Evolutionary conservation across 1,284 basidiomycete genomes (phyloP).

Genomic region (Cryptococcus sp.): DNA sequence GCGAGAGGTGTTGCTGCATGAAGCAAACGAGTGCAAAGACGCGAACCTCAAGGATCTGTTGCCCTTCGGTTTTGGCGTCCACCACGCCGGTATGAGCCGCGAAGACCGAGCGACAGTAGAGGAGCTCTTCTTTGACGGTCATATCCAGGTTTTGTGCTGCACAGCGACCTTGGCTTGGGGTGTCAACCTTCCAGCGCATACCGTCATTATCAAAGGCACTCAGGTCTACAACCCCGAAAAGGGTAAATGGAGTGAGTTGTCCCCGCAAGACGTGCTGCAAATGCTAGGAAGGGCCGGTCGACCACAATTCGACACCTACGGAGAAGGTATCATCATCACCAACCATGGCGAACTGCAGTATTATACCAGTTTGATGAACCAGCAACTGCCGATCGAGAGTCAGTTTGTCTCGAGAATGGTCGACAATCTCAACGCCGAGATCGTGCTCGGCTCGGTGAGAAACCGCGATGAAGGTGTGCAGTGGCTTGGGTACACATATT

Average conservation of each 20-base stretch:
- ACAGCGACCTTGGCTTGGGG: constrained; percentile 99
- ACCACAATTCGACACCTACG: constrained; percentile 95
- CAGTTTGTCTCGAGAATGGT: constrained; percentile 91
- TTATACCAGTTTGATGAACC: constrained; percentile 89
- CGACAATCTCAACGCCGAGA: constrained; percentile 97
- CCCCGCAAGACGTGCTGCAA: constrained; percentile 94
- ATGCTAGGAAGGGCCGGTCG: constrained; percentile 98
- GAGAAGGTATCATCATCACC: constrained; percentile 98
- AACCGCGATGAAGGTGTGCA: constrained; percentile 97
- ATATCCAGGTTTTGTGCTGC: constrained; percentile 92
- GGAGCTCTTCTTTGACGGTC: constrained; percentile 89
- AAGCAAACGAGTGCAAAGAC: constrained; percentile 82
- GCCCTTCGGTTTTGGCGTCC: constrained; percentile 96
- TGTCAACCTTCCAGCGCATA: constrained; percentile 96
- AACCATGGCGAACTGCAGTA: constrained; percentile 97
- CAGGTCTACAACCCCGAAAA: constrained; percentile 99
- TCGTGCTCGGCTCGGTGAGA: constrained; percentile 91
- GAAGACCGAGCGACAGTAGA: constrained; percentile 92
- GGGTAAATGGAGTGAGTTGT: constrained; percentile 94
- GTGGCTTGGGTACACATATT: constrained; percentile 93
- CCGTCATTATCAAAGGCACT: constrained; percentile 99
- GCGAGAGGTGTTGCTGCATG: constrained; percentile 81
- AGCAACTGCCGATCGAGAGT: constrained; percentile 94
- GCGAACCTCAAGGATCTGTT: constrained; percentile 82
- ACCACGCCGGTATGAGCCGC: constrained; percentile 98